Percentiles rank a stretch among this genome's conserved stretches.
Evolutionary conservation across 2,329 filamentous ascomycete genomes (phyloP).

Genomic region (Drechslerella coelobrocha): DNA sequence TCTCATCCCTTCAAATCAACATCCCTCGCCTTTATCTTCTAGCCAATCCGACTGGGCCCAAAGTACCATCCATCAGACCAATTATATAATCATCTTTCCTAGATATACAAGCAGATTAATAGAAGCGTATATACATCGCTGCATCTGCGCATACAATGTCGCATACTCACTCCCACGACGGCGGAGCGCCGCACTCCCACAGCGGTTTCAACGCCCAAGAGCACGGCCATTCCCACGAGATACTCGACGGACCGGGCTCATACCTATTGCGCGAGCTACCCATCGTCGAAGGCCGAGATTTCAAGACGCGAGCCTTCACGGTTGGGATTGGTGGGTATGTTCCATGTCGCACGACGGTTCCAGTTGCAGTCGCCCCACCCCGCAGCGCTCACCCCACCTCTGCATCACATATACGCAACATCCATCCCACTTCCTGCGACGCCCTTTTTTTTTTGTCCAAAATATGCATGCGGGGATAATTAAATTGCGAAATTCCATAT

Average conservation of each 20-base stretch:
- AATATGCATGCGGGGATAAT: no score
- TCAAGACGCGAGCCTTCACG: conserved; percentile 88
- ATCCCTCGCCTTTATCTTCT: no score
- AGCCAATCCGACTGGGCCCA: no score
- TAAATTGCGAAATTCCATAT: no score
- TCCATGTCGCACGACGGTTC: background rate
- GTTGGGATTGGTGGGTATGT: conserved; percentile 93
- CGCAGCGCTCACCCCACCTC: no score
- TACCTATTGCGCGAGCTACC: conserved; percentile 92
- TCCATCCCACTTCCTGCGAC: background rate
- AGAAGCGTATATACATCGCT: no score
- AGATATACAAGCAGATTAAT: no score
- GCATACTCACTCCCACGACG: conserved; percentile 54
- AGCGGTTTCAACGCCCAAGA: conserved; percentile 66
- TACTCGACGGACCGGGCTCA: conserved; percentile 90
- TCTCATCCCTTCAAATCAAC: no score
- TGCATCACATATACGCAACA: conserved; percentile 5
- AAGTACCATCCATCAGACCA: no score
- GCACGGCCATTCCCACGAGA: conserved; percentile 94
- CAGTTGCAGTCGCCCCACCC: no score
- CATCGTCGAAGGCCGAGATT: conserved; percentile 84
- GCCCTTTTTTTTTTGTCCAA: no score
- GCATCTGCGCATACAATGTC: conserved; percentile 49
- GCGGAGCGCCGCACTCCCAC: conserved; percentile 64
- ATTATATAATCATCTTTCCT: no score